Evolutionary conservation across 306 rosid species (phyloP).

Genomic region (Fragaria ananassa): DNA sequence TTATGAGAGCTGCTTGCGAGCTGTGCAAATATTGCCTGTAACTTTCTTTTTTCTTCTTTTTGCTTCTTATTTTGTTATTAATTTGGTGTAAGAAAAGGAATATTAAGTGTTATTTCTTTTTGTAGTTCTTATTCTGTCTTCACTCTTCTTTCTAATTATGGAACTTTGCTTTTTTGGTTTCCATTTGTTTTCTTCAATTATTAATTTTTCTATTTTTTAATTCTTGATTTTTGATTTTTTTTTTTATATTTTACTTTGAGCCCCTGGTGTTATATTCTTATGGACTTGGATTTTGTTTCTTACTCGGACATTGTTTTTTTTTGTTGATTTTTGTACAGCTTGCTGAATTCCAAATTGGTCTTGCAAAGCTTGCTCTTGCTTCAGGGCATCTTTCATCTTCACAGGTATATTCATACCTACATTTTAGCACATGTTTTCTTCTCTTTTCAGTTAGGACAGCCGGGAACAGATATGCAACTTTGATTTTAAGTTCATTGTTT

Average conservation of each 20-base stretch:
- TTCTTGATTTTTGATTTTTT: too few species aligned
- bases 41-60: constrained; percentile 26
- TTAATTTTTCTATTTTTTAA: neutral
- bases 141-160: neutral
- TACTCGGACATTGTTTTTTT: neutral
- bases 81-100: neutral
- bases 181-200: neutral
- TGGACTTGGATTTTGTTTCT: neutral
- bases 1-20: constrained; percentile 83
- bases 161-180: neutral
- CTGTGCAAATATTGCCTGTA: constrained; percentile 88
- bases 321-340: constrained; percentile 49
- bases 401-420: constrained; percentile 51
- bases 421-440: constrained; percentile 14
- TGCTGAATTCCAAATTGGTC: constrained; percentile 93
- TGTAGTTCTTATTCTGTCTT: neutral
- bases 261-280: neutral
- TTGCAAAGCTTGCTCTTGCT: constrained; percentile 74
- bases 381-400: constrained; percentile 81
- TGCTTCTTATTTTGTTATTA: neutral
- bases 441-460: constrained; percentile 14
- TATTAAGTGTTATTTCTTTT: neutral
- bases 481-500: neutral
- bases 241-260: too few species aligned
- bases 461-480: neutral